phyloP scores from a whole-genome alignment of 345 rosid species.

The Draba incana region DNA sequence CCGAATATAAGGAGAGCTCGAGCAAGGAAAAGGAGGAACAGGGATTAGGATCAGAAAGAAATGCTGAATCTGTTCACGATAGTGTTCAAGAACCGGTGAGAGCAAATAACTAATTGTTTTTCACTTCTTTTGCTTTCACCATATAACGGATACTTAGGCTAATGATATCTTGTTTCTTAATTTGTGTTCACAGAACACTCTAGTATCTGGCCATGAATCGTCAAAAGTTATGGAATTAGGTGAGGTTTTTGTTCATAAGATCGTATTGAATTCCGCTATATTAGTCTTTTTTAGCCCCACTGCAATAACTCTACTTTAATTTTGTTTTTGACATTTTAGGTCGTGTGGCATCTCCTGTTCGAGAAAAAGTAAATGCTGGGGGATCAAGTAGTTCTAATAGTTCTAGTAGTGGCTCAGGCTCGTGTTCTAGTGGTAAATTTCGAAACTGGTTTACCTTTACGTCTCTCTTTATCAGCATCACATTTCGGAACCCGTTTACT shows the following conservation, averaged over 20 bases:
- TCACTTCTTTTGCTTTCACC: slow-evolving; percentile 22
- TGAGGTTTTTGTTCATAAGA: slow-evolving; percentile 29
- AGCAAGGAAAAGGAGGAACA: slow-evolving; percentile 53
- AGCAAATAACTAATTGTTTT: slow-evolving; percentile 16
- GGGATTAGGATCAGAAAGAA: slow-evolving; percentile 41
- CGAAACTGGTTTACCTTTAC: slow-evolving; percentile 1
- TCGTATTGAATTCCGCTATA: slow-evolving; percentile 12
- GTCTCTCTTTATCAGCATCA: slow-evolving; percentile 10
- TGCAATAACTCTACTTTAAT: slow-evolving; percentile 23
- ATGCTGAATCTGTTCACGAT: slow-evolving; percentile 45
- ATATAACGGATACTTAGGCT: background rate
- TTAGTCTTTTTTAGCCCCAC: slow-evolving; percentile 9
- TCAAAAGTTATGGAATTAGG: slow-evolving; percentile 32
- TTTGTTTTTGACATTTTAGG: slow-evolving; percentile 8
- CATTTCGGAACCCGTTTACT: slow-evolving; percentile 15
- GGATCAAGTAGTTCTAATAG: slow-evolving; percentile 44
- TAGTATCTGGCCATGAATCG: slow-evolving; percentile 28
- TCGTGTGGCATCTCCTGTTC: slow-evolving; percentile 31
- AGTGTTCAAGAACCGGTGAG: slow-evolving; percentile 53
- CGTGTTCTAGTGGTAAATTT: slow-evolving; percentile 44
- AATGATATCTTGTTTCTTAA: slow-evolving; percentile 14
- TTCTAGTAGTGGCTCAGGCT: slow-evolving; percentile 47
- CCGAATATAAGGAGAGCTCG: slow-evolving; percentile 48
- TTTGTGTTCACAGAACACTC: slow-evolving; percentile 31
- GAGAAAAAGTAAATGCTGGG: slow-evolving; percentile 32